Evolutionary conservation across 805 yeast genomes (phyloP).

Genomic region (Wickerhamiella spandovensis): DNA sequence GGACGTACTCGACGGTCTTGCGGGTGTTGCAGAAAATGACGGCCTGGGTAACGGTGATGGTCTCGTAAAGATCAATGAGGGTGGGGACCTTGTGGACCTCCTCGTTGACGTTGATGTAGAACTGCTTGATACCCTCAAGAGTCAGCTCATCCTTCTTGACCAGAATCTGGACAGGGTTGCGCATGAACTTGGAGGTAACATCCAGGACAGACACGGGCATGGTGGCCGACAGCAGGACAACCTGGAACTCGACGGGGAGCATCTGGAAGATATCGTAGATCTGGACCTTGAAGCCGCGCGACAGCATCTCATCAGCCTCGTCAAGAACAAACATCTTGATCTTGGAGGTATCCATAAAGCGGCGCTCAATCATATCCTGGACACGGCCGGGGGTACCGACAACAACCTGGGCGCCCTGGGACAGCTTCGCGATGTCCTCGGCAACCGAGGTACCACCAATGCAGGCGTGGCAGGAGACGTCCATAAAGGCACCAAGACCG

Average conservation of each 20-base stretch:
- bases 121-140: conserved; percentile 91
- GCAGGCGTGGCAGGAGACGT: conserved; percentile 87
- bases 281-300: conserved; percentile 89
- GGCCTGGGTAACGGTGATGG: conserved; percentile 91
- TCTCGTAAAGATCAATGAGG: conserved; percentile 86
- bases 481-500: conserved; percentile 82
- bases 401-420: conserved; percentile 80
- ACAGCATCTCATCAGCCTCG: conserved; percentile 96
- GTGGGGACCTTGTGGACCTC: conserved; percentile 95
- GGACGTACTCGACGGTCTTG: conserved; percentile 81
- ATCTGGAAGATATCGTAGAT: conserved; percentile 85
- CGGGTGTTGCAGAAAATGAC: conserved; percentile 96
- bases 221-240: conserved; percentile 89
- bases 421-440: conserved; percentile 76
- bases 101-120: conserved; percentile 75
- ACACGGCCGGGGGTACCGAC: conserved; percentile 99
- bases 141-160: conserved; percentile 94
- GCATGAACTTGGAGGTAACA: conserved; percentile 86
- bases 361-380: conserved; percentile 85
- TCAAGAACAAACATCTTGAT: conserved; percentile 91
- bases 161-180: conserved; percentile 83
- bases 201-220: conserved; percentile 85
- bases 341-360: conserved; percentile 66
- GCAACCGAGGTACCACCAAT: conserved; percentile 91
- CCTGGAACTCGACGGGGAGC: conserved; percentile 83